Evolutionary conservation across 768 basidiomycete species (phyloP).

Genomic region (Suillus tomentosus): DNA sequence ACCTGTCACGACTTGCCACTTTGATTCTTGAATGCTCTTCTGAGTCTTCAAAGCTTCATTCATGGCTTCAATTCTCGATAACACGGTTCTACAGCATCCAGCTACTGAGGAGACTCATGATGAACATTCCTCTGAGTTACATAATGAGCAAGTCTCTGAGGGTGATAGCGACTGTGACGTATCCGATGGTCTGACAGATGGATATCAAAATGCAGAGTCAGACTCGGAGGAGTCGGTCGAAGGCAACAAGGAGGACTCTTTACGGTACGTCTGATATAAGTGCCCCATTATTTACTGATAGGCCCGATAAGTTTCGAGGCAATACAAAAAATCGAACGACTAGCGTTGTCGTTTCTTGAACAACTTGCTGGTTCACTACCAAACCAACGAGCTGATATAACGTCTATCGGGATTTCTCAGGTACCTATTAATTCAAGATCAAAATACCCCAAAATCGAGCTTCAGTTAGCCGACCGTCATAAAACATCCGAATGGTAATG

Average conservation of each 20-base stretch:
- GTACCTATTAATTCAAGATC: slow-evolving; percentile 14
- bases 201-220: background rate
- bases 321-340: slow-evolving; percentile 29
- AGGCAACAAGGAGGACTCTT: slow-evolving; percentile 21
- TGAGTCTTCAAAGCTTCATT: background rate
- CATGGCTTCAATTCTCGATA: background rate
- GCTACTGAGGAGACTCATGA: background rate
- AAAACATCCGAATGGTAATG: slow-evolving; percentile 36
- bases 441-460: slow-evolving; percentile 28
- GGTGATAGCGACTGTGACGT: background rate
- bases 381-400: slow-evolving; percentile 4
- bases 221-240: slow-evolving; percentile 14
- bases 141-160: background rate
- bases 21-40: background rate
- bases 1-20: background rate
- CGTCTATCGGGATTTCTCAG: background rate
- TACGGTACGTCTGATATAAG: background rate
- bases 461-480: slow-evolving; percentile 39
- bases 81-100: background rate
- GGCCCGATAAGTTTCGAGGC: slow-evolving; percentile 22
- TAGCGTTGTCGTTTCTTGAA: slow-evolving; percentile 33
- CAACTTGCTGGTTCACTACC: slow-evolving; percentile 29
- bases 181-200: background rate
- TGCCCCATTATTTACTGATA: background rate
- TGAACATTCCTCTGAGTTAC: background rate